These are phyloP conservation scores for Xylariaceae sp. DNA, from an alignment of 2,329 filamentous ascomycete genomes.

Conservation along the genomic window DNA sequence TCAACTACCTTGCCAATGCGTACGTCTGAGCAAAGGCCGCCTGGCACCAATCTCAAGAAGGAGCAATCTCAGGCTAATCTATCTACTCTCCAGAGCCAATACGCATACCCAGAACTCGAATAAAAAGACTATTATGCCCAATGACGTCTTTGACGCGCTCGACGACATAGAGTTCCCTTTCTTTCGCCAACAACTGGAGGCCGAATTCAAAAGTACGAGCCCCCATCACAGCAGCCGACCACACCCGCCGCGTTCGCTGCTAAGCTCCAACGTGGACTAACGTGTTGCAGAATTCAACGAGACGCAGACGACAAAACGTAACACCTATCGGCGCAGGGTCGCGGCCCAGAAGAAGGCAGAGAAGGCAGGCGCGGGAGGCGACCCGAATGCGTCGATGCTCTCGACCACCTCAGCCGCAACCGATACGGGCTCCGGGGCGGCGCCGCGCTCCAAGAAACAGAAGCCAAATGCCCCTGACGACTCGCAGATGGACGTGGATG, in stretches of 20 bases:
- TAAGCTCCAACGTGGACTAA: background rate
- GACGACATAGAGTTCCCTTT: constrained; percentile 74
- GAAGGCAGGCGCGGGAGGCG: constrained; percentile 18
- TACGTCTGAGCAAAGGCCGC: too few species aligned
- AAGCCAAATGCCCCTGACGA: constrained; percentile 29
- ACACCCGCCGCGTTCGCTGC: background rate
- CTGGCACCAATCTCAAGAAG: too few species aligned
- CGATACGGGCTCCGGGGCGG: constrained; percentile 8
- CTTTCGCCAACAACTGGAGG: constrained; percentile 58
- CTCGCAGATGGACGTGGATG: constrained; percentile 39
- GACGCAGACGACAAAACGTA: constrained; percentile 66
- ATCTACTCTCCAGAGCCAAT: constrained; percentile 56
- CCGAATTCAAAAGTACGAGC: constrained; percentile 64
- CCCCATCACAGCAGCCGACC: constrained; percentile 1
- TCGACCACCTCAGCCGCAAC: constrained; percentile 14
- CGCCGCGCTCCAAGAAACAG: constrained; percentile 31
- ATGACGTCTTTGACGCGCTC: constrained; percentile 69
- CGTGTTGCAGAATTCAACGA: constrained; percentile 67
- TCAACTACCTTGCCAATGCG: constrained; percentile 71
- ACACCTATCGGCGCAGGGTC: constrained; percentile 62
- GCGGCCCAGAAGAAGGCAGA: constrained; percentile 52
- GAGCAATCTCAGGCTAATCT: too few species aligned
- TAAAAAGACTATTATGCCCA: constrained; percentile 71
- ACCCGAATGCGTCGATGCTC: constrained; percentile 27
- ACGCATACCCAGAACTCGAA: constrained; percentile 58